phyloP scores from a whole-genome alignment of 1,284 basidiomycete genomes.

The Pterulicium gracile region DNA sequence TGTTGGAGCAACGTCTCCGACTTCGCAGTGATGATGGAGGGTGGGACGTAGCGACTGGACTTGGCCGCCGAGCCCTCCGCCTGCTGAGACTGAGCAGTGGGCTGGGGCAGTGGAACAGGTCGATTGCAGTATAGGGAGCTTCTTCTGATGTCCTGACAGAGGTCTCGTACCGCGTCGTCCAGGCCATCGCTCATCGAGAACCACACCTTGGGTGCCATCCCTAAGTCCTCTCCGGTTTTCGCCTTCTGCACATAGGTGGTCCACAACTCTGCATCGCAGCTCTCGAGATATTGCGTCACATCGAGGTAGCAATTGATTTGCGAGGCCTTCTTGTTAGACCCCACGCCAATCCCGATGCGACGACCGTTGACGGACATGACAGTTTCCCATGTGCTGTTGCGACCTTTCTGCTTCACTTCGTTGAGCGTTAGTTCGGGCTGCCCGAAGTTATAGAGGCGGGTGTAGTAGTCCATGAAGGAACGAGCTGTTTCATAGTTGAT shows the following conservation, averaged over 20 bases:
- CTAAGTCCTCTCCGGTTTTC: conserved; percentile 56
- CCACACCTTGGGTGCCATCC: conserved; percentile 60
- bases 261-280: conserved; percentile 79
- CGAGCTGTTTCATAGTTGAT: conserved; percentile 72
- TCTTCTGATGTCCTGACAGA: conserved; percentile 58
- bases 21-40: conserved; percentile 24
- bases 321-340: conserved; percentile 67
- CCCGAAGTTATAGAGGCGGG: conserved; percentile 71
- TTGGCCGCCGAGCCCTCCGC: neutral
- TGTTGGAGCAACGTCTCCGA: conserved; percentile 47
- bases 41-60: neutral
- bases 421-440: conserved; percentile 68
- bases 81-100: neutral
- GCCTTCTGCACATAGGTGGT: conserved; percentile 51
- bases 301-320: conserved; percentile 77
- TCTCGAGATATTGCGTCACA: conserved; percentile 78
- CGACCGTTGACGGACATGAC: conserved; percentile 74
- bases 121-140: conserved; percentile 32
- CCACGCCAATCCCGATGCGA: conserved; percentile 72
- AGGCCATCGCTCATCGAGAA: conserved; percentile 64
- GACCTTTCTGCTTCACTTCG: conserved; percentile 17
- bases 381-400: conserved; percentile 56
- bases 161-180: conserved; percentile 65
- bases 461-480: conserved; percentile 95
- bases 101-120: neutral